phyloP scores from a whole-genome alignment of 352 stramenopile species.

The Pythium pyrilobum region DNA sequence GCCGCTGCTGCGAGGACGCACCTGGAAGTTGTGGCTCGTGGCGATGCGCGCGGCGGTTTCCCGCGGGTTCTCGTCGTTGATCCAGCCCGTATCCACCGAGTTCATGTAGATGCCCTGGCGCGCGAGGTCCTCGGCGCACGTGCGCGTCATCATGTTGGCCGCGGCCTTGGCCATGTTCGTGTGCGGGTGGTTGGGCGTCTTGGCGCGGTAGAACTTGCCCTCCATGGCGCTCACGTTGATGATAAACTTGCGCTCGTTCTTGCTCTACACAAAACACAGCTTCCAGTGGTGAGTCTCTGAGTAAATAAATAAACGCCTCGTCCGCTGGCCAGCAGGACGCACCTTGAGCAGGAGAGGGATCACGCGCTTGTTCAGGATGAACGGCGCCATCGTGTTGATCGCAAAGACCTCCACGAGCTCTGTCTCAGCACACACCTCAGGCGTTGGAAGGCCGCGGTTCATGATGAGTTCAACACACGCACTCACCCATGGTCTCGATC shows the following conservation, averaged over 20 bases:
- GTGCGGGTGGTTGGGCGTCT: slow-evolving; percentile 96
- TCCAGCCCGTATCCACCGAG: slow-evolving; percentile 95
- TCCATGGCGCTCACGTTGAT: slow-evolving; percentile 98
- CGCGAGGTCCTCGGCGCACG: slow-evolving; percentile 92
- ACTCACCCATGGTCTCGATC: slow-evolving; percentile 80
- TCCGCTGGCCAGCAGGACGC: no score
- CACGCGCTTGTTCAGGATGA: slow-evolving; percentile 95
- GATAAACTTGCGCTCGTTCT: slow-evolving; percentile 89
- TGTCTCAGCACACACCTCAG: no score
- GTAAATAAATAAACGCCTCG: no score
- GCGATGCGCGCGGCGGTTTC: slow-evolving; percentile 89
- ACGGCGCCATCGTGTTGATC: slow-evolving; percentile 96
- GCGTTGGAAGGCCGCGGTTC: slow-evolving; percentile 92
- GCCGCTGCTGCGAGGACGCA: slow-evolving; percentile 15
- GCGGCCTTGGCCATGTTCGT: slow-evolving; percentile 98
- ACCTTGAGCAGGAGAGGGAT: slow-evolving; percentile 91
- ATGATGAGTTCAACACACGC: no score
- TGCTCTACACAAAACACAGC: no score
- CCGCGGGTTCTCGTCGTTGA: slow-evolving; percentile 96
- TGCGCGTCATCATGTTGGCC: slow-evolving; percentile 98
- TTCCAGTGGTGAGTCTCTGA: no score
- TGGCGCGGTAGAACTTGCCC: slow-evolving; percentile 97
- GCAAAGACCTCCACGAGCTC: slow-evolving; percentile 87
- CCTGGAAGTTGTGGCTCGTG: slow-evolving; percentile 90
- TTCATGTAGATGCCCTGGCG: slow-evolving; percentile 94